Base-by-base conservation (phyloP, 106 monocot genomes). In the Triglochin maritima region DNA sequence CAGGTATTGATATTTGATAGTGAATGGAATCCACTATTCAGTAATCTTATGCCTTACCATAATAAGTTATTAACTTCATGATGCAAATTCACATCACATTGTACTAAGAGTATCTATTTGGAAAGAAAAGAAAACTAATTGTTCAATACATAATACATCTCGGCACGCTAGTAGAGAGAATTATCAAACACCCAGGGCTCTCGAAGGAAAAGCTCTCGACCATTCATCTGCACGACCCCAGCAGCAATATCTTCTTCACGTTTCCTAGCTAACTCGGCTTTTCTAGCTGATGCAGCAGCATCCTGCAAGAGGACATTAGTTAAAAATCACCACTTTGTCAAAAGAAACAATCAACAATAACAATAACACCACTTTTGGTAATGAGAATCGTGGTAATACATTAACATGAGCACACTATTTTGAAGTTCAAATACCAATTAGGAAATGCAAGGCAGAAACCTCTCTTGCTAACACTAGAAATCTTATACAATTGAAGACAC, bases 121-220 rank as follows among this genome's bases (percentile, higher is more conserved):
- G 1, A 29, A 29, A 29, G 29, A 29, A 29, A 29, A 29, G 29
- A 29, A 29, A 29, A 29, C 29, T 29, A 29, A 29, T 29, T 1
- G 29, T 29, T 29, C 29, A 29, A 29, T 29, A 29, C 29, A 29
- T 29, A 29, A 29, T 29, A 29, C 29, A 29, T 29, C 29, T 29
- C 29, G 29, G 29, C 29, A 29, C 29, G 29, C 1, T 29, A 94
- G 63, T 87, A 94, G 4, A n/a, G 76, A 44, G 63, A 62, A 53
- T 89, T 87, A 73, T 94, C 90, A 59, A 94, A 94, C 3, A 87
- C 94, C 90, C 90, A 90, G 4, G 94, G 90, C 50, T 95, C 85
- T 63, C 83, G 87, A 46, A 79, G 16, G 54, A 95, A 90, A 56
- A 90, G 94, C 71, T 95, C 94, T 29, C 87, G 87, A 7, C 89